phyloP scores from a whole-genome alignment of 2,329 filamentous ascomycete species.

The Fusarium falciforme region DNA sequence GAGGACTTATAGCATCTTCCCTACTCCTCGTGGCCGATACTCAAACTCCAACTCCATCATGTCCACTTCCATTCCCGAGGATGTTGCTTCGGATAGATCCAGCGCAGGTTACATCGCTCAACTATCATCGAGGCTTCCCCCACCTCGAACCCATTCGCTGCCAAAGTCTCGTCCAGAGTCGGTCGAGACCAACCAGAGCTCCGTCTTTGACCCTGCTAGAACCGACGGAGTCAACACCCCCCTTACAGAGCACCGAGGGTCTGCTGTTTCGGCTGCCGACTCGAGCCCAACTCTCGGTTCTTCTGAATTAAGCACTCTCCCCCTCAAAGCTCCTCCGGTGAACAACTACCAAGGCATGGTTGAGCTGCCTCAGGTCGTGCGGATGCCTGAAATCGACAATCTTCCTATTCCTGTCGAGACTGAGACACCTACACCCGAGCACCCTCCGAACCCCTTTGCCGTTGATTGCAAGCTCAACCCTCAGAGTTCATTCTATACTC shows the following conservation, averaged over 20 bases:
- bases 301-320: slow-evolving; percentile 35
- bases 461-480: slow-evolving; percentile 56
- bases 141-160: slow-evolving; percentile 29
- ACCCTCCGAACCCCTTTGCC: slow-evolving; percentile 34
- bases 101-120: slow-evolving; percentile 32
- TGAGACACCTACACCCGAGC: slow-evolving; percentile 19
- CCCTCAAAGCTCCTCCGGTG: slow-evolving; percentile 21
- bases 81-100: slow-evolving; percentile 36
- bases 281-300: slow-evolving; percentile 41
- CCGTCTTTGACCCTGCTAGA: slow-evolving; percentile 39
- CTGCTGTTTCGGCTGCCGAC: slow-evolving; percentile 33
- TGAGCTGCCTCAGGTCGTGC: slow-evolving; percentile 5
- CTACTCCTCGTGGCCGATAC: slow-evolving; percentile 36
- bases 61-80: slow-evolving; percentile 44
- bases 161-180: slow-evolving; percentile 42
- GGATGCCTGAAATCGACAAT: slow-evolving; percentile 36
- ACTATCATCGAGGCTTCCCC: slow-evolving; percentile 25
- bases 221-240: slow-evolving; percentile 35
- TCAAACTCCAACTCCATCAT: slow-evolving; percentile 38
- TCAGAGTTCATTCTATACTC: slow-evolving; percentile 62
- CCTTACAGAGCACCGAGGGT: slow-evolving; percentile 37
- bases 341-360: slow-evolving; percentile 30
- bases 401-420: slow-evolving; percentile 43
- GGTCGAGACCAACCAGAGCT: slow-evolving; percentile 38
- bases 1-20: slow-evolving; percentile 41